Base-by-base conservation (phyloP, 805 yeast genomes). In the Kazachstania taianensis region DNA sequence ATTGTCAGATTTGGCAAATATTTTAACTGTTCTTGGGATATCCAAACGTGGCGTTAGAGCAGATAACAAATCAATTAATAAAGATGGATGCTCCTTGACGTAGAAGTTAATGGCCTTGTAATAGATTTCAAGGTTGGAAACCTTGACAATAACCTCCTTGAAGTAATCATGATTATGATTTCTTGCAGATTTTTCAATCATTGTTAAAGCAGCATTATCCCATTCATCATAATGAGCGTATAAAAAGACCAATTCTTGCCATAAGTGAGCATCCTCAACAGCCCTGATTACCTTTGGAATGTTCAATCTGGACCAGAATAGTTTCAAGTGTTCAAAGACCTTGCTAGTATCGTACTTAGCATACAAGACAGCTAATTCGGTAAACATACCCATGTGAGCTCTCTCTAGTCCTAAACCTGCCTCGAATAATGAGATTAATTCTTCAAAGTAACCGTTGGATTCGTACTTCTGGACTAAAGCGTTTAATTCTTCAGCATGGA, bases 351-450 rank as follows among this genome's bases (percentile, higher is more conserved):
- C 74, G 64, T 87, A 92, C 61, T 87, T 89, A 46, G 94, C 73
- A 66, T 89, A 92, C 49, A 92, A 69, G 32, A 83, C 71, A 16
- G 97, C 95, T 50, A 92, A 72, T 63, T 87, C 96, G 8, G 98
- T 92, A 61, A 92, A 92, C 96, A 92, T 89, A 50, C 97, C 98
- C 98, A 92, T 92, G 59, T 92, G 98, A 26, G 98, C 98, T 61
- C 98, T 82, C 69, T 92, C 98, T 49, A 92, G 72, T 28, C 95
- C 94, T 41, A 92, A 72, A 46, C 97, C 97, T 51, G 86, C 89
- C 63, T 92, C 98, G 52, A 92, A 85, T 52, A 92, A 73, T 13
- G 96, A 75, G 44, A 89, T 83, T 46, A 92, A 70, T 67, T 92
- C 95, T 46, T 78, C 81, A 65, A 87, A 87, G 63, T 85, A 84